Percentiles rank a stretch among this genome's conserved stretches.
These are phyloP conservation scores for Mycena leptocephala DNA, from an alignment of 768 basidiomycete genomes.

Conservation along the genomic window DNA sequence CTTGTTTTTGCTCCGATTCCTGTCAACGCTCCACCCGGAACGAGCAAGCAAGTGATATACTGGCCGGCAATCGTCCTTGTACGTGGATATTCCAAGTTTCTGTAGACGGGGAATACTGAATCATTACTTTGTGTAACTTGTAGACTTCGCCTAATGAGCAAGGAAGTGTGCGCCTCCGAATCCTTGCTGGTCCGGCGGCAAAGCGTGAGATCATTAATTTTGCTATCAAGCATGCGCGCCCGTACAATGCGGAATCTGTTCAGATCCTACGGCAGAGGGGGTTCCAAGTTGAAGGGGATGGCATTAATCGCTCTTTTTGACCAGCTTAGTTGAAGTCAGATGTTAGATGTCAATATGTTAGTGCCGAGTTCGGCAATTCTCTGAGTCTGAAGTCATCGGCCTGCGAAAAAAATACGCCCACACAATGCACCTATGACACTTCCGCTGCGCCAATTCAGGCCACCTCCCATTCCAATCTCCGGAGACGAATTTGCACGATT, in stretches of 20 bases:
- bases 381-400: background rate
- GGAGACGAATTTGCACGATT: constrained; percentile 35
- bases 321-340: background rate
- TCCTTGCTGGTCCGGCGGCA: constrained; percentile 22
- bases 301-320: background rate
- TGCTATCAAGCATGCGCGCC: background rate
- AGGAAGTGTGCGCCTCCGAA: constrained; percentile 9
- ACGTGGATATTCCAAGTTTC: background rate
- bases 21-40: background rate
- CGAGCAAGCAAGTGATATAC: constrained; percentile 15
- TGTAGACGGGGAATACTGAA: background rate
- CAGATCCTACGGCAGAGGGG: constrained; percentile 13
- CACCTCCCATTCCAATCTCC: constrained; percentile 24
- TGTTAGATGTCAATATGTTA: background rate
- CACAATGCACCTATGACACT: background rate
- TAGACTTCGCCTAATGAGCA: constrained; percentile 26
- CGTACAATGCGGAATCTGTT: constrained; percentile 14
- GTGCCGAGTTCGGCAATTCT: background rate
- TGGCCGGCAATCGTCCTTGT: constrained; percentile 24
- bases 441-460: background rate
- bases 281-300: constrained; percentile 13
- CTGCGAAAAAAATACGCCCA: background rate
- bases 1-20: constrained; percentile 26
- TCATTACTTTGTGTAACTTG: background rate
- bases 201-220: constrained; percentile 24